Evolutionary conservation across 768 basidiomycete species (phyloP), one percentile per base, ranked within the genome.

Genomic region (Gloeostereum incarnatum): DNA sequence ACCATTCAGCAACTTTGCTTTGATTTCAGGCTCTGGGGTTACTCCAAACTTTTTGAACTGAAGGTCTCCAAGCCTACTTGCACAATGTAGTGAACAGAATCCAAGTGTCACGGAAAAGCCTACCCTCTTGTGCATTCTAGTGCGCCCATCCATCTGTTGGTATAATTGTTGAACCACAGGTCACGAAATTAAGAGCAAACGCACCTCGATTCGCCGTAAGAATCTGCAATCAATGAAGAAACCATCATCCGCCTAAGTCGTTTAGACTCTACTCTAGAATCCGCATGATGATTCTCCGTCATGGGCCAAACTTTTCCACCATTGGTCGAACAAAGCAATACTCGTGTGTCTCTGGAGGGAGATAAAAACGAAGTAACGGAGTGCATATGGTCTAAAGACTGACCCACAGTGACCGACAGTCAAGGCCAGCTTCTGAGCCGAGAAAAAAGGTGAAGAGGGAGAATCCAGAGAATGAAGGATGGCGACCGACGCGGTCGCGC

Each of bases 251-350:
- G 72, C 22, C 93, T 73, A 38, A 99, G 62, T 31, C 96, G 70
- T 31, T 77, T 78, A 21, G 86, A 76, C 56, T 99, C 96, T 7
- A 87, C 69, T 23, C 79, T 79, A 17, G 88, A 73, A 49, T 98
- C 94, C n/a, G 91, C 84, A 55, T 97, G 94, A 54, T 99, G 96
- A 20, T 77, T 81, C 61, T 97, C 90, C 0, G 96, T 96, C 74
- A 98, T 85, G 1, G 88, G 74, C 32, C 72, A 62, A n/a, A 81
- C 87, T 31, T 67, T 61, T 1, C 91, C 92, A 21, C 72, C 75
- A 14, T 79, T 61, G 0, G 79, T 78, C 5, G 81, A 69, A 42
- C 88, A 88, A 27, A 99, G 61, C 9, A 98, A 56, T 4, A 92
- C 87, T 25, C 90, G 76, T 2, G 93, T 94, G 57, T 97, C 93